A percentile compares a stretch with the other conserved stretches of the same genome.
phyloP scores from a whole-genome alignment of 768 basidiomycete species.

The Lepiota venenata region DNA sequence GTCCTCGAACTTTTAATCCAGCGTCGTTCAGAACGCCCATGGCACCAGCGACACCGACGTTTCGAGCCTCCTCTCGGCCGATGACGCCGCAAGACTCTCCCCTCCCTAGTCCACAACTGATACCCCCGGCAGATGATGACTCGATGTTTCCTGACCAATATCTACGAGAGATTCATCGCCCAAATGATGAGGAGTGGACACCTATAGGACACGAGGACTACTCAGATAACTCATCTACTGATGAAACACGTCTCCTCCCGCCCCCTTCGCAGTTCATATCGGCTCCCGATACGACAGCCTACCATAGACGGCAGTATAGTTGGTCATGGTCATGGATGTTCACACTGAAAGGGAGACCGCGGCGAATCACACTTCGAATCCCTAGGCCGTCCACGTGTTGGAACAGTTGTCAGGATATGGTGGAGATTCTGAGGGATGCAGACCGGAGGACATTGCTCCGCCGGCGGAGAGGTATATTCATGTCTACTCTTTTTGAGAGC shows the following conservation, averaged over 20 bases:
- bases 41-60: conserved; percentile 7
- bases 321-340: conserved; percentile 53
- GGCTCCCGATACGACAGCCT: conserved; percentile 25
- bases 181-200: conserved; percentile 32
- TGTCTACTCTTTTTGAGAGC: conserved; percentile 23
- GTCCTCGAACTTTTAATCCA: conserved; percentile 5
- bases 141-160: conserved; percentile 51
- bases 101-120: conserved; percentile 35
- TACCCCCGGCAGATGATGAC: conserved; percentile 42
- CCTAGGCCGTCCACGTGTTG: conserved; percentile 28
- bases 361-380: conserved; percentile 46
- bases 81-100: conserved; percentile 28
- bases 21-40: conserved; percentile 11
- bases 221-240: neutral
- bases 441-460: conserved; percentile 14
- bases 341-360: conserved; percentile 47
- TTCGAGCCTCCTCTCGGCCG: conserved; percentile 22
- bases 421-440: conserved; percentile 12
- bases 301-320: conserved; percentile 13
- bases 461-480: conserved; percentile 27
- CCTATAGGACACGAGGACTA: conserved; percentile 15
- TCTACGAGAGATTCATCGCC: conserved; percentile 31
- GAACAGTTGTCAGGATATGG: conserved; percentile 21
- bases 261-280: conserved; percentile 33
- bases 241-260: conserved; percentile 12